phyloP scores from a whole-genome alignment of 164 flowering plant species.

The Warburgia ugandensis region DNA sequence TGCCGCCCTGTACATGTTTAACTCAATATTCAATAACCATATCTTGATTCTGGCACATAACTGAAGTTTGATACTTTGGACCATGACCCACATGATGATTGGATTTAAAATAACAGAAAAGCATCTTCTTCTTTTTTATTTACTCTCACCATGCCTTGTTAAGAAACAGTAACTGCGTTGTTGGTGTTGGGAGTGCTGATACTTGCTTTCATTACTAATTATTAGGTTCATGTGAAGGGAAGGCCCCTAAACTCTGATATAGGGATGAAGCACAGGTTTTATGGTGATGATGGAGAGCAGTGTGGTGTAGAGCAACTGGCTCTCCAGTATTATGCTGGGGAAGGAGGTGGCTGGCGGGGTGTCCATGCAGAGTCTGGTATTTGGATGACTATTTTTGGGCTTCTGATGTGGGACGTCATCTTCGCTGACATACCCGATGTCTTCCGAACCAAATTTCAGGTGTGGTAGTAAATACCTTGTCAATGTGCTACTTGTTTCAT shows the following conservation, averaged over 20 bases:
- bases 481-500: not conserved
- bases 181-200: not conserved
- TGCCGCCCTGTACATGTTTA: too few species aligned
- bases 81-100: too few species aligned
- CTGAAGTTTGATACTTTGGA: too few species aligned
- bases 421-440: slow-evolving; percentile 84
- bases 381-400: slow-evolving; percentile 91
- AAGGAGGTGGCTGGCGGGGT: slow-evolving; percentile 90
- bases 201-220: slow-evolving; percentile 3
- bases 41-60: too few species aligned
- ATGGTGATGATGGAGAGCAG: slow-evolving; percentile 85
- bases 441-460: slow-evolving; percentile 80
- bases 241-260: slow-evolving; percentile 71
- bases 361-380: slow-evolving; percentile 89
- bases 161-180: not conserved
- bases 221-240: slow-evolving; percentile 66
- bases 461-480: slow-evolving; percentile 10
- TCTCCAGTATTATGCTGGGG: slow-evolving; percentile 75
- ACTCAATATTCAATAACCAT: too few species aligned
- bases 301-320: slow-evolving; percentile 94
- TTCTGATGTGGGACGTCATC: slow-evolving; percentile 88
- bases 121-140: not conserved
- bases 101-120: too few species aligned
- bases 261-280: slow-evolving; percentile 75
- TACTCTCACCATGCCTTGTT: not conserved